Evolutionary conservation across 805 yeast genomes (phyloP).

Genomic region (Hanseniaspora lindneri): DNA sequence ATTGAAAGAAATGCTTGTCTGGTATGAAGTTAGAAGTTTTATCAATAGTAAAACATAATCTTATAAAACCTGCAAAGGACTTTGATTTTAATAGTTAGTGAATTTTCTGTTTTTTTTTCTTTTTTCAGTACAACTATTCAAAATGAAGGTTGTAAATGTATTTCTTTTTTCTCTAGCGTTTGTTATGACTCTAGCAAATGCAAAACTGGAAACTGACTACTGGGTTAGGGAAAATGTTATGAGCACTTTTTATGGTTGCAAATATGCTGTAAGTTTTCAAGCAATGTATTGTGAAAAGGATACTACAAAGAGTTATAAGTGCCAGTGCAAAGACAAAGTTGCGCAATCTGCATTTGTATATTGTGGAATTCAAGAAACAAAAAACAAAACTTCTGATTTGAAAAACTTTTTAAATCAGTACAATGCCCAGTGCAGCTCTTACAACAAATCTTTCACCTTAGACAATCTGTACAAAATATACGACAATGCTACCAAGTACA

Average conservation of each 20-base stretch:
- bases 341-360: conserved; percentile 27
- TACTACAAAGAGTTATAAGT: conserved; percentile 19
- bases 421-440: conserved; percentile 21
- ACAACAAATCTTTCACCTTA: conserved; percentile 29
- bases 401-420: conserved; percentile 11
- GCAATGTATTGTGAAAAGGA: conserved; percentile 23
- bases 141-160: no score
- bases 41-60: no score
- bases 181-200: background rate
- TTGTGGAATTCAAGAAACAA: conserved; percentile 22
- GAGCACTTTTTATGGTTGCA: conserved; percentile 20
- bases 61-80: no score
- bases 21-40: no score
- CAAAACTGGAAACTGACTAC: background rate
- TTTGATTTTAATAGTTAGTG: no score
- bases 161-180: background rate
- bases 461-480: conserved; percentile 31
- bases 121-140: no score
- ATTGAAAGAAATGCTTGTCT: no score
- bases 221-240: background rate
- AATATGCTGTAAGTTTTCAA: conserved; percentile 20
- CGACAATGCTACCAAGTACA: conserved; percentile 35
- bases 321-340: conserved; percentile 24
- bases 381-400: conserved; percentile 15
- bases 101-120: no score